phyloP scores from a whole-genome alignment of 2,329 filamentous ascomycete genomes.

The Cladobotryum protrusum region DNA sequence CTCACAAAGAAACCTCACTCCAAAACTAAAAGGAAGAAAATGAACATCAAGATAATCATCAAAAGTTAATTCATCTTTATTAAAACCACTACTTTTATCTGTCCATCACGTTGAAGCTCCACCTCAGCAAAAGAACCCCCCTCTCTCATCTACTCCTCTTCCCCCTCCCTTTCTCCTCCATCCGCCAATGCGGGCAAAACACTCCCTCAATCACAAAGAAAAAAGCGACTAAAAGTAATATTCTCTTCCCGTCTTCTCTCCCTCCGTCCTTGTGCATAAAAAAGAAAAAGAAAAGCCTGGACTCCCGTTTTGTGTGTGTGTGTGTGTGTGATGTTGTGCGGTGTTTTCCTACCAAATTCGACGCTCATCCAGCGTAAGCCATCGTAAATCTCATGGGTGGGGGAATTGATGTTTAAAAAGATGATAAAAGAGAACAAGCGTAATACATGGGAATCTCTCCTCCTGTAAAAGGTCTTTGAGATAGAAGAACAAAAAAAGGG shows the following conservation, averaged over 20 bases:
- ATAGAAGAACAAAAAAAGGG: not conserved
- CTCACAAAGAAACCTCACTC: not conserved
- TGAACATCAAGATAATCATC: not conserved
- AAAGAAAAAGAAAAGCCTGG: no score
- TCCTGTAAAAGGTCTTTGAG: not conserved
- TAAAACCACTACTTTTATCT: not conserved
- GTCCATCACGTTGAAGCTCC: not conserved
- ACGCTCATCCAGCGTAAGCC: no score
- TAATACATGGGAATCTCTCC: not conserved
- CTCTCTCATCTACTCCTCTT: not conserved
- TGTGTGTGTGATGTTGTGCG: no score
- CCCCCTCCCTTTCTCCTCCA: not conserved
- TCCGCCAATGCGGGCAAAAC: not conserved
- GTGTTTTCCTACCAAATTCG: no score
- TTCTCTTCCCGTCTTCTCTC: not conserved
- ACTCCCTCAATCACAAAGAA: not conserved
- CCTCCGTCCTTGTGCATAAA: not conserved
- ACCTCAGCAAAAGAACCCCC: no score
- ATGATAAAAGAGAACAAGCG: not conserved
- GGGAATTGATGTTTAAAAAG: not conserved
- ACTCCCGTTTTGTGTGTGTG: no score
- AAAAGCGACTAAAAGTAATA: not conserved
- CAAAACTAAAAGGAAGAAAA: not conserved
- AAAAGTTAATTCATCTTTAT: not conserved
- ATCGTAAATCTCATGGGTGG: not conserved